Evolutionary conservation across 2,329 filamentous ascomycete genomes (phyloP).

Genomic region (Fonsecaea pugnacius): DNA sequence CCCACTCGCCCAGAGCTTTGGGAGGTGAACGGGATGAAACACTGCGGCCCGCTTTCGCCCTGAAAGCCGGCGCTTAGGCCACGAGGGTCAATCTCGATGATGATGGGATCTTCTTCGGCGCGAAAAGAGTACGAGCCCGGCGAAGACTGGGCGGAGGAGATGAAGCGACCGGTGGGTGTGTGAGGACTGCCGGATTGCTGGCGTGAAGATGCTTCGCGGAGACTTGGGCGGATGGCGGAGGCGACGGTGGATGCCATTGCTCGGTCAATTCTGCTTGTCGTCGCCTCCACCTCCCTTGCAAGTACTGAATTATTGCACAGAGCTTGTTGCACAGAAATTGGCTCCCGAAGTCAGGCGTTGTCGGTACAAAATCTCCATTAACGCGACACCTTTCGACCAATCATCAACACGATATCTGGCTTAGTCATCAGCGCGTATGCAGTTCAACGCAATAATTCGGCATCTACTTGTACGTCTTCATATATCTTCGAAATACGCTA

Average conservation of each 20-base stretch:
- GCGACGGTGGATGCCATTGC: slow-evolving; percentile 32
- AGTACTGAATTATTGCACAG: slow-evolving; percentile 6
- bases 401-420: neutral
- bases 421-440: neutral
- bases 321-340: neutral
- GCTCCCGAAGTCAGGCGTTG: neutral
- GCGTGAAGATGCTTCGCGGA: slow-evolving; percentile 29
- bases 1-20: slow-evolving; percentile 77
- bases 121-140: slow-evolving; percentile 60
- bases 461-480: too few relatives aligned
- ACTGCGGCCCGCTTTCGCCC: slow-evolving; percentile 75
- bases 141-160: slow-evolving; percentile 62
- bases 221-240: slow-evolving; percentile 33
- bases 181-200: slow-evolving; percentile 53
- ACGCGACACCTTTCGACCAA: neutral
- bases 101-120: slow-evolving; percentile 79
- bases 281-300: slow-evolving; percentile 21
- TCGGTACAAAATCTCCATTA: neutral
- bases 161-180: slow-evolving; percentile 58
- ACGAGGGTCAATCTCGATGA: slow-evolving; percentile 81
- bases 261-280: slow-evolving; percentile 12
- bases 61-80: slow-evolving; percentile 83
- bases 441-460: neutral
- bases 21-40: slow-evolving; percentile 72
- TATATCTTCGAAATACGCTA: too few relatives aligned